These are phyloP conservation scores for Phytophthora meadii DNA, from an alignment of 352 stramenopile genomes.

Conservation along the genomic window DNA sequence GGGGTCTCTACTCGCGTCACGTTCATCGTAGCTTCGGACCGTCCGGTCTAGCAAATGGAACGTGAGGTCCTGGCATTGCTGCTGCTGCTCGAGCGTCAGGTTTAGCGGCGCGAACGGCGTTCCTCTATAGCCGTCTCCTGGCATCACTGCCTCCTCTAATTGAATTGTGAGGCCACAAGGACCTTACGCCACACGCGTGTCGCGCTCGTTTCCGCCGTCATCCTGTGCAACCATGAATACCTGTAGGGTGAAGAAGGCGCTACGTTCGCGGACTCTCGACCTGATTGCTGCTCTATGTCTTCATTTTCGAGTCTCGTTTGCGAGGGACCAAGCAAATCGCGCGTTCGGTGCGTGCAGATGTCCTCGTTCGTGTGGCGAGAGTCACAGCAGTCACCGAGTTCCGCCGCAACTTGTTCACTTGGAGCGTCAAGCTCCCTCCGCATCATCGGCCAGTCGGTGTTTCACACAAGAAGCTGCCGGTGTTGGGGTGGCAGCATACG, in stretches of 20 bases:
- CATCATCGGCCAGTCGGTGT: not conserved
- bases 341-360: conserved; percentile 14
- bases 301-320: conserved; percentile 3
- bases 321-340: conserved; percentile 3
- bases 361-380: not conserved
- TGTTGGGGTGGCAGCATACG: too few relatives aligned
- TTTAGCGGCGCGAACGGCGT: conserved; percentile 18
- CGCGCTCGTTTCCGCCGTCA: conserved; percentile 8
- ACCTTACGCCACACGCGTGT: not conserved
- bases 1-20: not conserved
- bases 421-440: not conserved
- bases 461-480: too few relatives aligned
- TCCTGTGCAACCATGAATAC: not conserved
- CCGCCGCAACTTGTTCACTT: conserved; percentile 2
- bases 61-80: conserved; percentile 17
- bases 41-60: conserved; percentile 27
- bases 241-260: too few relatives aligned
- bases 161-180: conserved; percentile 8
- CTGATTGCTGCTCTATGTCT: conserved; percentile 1
- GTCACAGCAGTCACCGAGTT: not conserved
- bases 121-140: not conserved
- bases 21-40: conserved; percentile 23
- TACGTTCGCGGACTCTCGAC: not conserved
- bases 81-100: conserved; percentile 13
- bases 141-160: conserved; percentile 1